Evolutionary conservation across 2,329 filamentous ascomycete genomes (phyloP).

Genomic region (Fusarium sambucinum): DNA sequence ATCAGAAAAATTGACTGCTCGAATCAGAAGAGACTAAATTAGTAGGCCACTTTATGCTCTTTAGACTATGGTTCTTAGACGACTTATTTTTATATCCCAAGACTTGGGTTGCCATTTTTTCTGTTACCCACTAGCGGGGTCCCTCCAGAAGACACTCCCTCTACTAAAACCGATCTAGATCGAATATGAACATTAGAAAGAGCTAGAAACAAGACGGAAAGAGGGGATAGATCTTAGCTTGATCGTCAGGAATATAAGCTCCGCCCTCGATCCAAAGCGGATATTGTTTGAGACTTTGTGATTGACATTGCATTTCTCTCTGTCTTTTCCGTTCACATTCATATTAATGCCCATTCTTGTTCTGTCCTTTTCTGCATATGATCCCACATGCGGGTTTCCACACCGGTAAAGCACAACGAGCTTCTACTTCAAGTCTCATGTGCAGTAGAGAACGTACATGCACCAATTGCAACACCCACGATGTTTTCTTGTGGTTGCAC

Average conservation of each 20-base stretch:
- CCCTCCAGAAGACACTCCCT: not conserved
- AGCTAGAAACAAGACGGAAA: not conserved
- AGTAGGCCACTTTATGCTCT: too few species aligned
- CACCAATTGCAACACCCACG: not conserved
- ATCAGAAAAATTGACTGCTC: too few species aligned
- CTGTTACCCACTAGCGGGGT: too few species aligned
- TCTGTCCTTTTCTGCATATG: constrained; percentile 4
- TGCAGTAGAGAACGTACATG: not conserved
- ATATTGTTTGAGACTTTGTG: not conserved
- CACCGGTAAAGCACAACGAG: constrained; percentile 18
- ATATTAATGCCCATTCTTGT: not conserved
- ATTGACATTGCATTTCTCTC: not conserved
- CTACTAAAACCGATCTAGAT: not conserved
- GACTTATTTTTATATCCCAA: too few species aligned
- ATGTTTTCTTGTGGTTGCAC: not conserved
- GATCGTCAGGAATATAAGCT: constrained; percentile 23
- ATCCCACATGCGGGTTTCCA: constrained; percentile 9
- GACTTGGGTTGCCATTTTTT: too few species aligned
- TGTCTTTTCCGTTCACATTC: not conserved
- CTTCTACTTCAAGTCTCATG: not conserved
- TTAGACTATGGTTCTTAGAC: too few species aligned
- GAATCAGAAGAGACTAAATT: too few species aligned
- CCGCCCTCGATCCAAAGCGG: constrained; percentile 4
- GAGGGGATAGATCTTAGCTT: not conserved
- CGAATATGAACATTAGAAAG: not conserved